Conservation (phyloP, 192 early-diverging fungal species). For the Lobosporangium transversale region DNA sequence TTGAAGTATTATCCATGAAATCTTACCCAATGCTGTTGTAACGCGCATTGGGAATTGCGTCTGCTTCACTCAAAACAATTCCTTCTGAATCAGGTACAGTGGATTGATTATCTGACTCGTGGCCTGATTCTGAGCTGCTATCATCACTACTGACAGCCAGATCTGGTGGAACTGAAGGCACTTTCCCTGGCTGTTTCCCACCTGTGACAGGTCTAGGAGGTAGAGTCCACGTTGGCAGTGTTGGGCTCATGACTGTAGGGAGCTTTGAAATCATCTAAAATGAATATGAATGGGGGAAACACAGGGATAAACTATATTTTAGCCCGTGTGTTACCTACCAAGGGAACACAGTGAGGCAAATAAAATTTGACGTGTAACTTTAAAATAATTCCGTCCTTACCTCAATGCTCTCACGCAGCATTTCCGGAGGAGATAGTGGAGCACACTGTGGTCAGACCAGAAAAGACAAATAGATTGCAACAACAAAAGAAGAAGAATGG, state of each 20-base stretch:
- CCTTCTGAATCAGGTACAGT: constrained; percentile 15
- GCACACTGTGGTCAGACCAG: not conserved
- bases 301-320: too few relatives aligned
- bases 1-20: too few relatives aligned
- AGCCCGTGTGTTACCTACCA: not conserved
- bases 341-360: too few relatives aligned
- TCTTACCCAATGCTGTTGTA: constrained; percentile 19
- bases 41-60: constrained; percentile 5
- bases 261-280: constrained; percentile 22
- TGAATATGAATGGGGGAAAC: too few relatives aligned
- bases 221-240: constrained; percentile 8
- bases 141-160: constrained; percentile 16
- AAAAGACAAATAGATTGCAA: not conserved
- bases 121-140: too few relatives aligned
- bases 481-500: not conserved
- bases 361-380: too few relatives aligned
- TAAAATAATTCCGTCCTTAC: too few relatives aligned
- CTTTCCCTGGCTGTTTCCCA: constrained; percentile 30
- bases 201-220: constrained; percentile 18
- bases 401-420: constrained; percentile 21
- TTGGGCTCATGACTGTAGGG: constrained; percentile 15
- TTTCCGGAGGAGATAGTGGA: constrained; percentile 12
- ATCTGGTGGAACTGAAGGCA: constrained; percentile 15
- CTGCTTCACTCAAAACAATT: constrained; percentile 4
- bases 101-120: constrained; percentile 7